A percentile compares a stretch with the other conserved stretches of the same genome.
Conservation (phyloP, 2,329 filamentous ascomycete genomes). For the Colletotrichum liriopes region DNA sequence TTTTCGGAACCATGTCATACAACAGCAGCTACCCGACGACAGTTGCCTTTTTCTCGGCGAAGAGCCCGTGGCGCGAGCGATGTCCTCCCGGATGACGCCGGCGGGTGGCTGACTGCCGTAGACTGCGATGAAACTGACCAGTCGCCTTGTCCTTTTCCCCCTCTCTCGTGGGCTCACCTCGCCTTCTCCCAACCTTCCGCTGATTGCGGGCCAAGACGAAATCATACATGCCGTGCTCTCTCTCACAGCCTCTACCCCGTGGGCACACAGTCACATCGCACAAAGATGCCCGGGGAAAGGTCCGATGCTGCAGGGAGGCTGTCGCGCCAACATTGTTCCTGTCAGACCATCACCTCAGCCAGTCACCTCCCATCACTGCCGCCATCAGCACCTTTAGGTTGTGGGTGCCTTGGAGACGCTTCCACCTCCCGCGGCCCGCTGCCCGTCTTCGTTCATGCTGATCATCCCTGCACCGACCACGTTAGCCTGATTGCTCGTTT, state of each 20-base stretch:
- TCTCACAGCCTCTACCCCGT: conserved; percentile 28
- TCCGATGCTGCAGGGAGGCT: conserved; percentile 42
- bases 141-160: not conserved
- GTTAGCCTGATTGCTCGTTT: conserved; percentile 16
- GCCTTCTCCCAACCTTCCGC: conserved; percentile 1
- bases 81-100: not conserved
- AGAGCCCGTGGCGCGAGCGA: not conserved
- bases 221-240: conserved; percentile 32
- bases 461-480: conserved; percentile 27
- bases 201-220: conserved; percentile 29
- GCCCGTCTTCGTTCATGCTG: conserved; percentile 3
- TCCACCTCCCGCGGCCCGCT: conserved; percentile 20
- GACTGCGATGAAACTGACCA: not conserved
- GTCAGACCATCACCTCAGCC: conserved; percentile 14
- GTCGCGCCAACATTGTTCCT: conserved; percentile 32
- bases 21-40: conserved; percentile 35
- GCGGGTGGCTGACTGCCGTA: not conserved
- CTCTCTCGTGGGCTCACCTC: not conserved
- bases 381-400: not conserved
- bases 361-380: conserved; percentile 13
- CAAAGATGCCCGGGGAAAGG: conserved; percentile 42
- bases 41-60: conserved; percentile 24
- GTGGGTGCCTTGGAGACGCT: not conserved
- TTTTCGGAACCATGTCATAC: conserved; percentile 27
- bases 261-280: conserved; percentile 33